These are phyloP conservation scores for Didymella exigua DNA, from an alignment of 2,329 filamentous ascomycete species.

Conservation along the genomic window DNA sequence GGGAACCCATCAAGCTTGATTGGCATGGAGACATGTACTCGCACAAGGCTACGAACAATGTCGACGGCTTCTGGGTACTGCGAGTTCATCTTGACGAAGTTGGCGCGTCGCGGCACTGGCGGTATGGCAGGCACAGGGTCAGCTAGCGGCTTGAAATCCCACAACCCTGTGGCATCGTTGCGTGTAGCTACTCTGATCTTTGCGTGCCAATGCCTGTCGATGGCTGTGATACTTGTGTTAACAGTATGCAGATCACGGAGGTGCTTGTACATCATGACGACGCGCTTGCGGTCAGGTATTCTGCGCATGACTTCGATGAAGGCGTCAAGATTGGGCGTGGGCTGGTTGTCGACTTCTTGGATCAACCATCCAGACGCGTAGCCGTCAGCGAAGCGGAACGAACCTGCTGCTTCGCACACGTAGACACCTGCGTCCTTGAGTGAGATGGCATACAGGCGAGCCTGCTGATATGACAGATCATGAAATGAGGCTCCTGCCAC, in stretches of 20 bases:
- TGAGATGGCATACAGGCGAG: slow-evolving; percentile 91
- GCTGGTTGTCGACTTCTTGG: slow-evolving; percentile 88
- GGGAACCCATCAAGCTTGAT: slow-evolving; percentile 98
- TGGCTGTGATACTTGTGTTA: slow-evolving; percentile 87
- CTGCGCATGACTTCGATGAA: slow-evolving; percentile 90
- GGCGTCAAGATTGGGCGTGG: slow-evolving; percentile 81
- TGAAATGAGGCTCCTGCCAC: slow-evolving; percentile 96
- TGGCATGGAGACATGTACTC: slow-evolving; percentile 90
- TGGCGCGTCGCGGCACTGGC: slow-evolving; percentile 76
- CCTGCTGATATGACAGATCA: slow-evolving; percentile 94
- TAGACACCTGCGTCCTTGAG: slow-evolving; percentile 80
- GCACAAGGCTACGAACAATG: slow-evolving; percentile 91
- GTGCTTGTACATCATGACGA: slow-evolving; percentile 96
- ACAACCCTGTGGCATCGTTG: slow-evolving; percentile 87
- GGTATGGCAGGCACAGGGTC: slow-evolving; percentile 77
- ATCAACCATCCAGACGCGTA: slow-evolving; percentile 92
- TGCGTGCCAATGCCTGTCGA: slow-evolving; percentile 93
- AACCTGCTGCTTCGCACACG: slow-evolving; percentile 91
- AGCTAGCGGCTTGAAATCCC: slow-evolving; percentile 90
- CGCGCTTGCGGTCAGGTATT: slow-evolving; percentile 79
- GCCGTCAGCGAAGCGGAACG: slow-evolving; percentile 88
- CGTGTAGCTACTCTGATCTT: slow-evolving; percentile 93
- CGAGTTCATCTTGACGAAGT: slow-evolving; percentile 90
- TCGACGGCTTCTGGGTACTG: slow-evolving; percentile 90
- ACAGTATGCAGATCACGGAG: slow-evolving; percentile 92